These are phyloP conservation scores for Xylaria intraflava DNA, from an alignment of 495 filamentous ascomycete genomes.

Conservation along the genomic window DNA sequence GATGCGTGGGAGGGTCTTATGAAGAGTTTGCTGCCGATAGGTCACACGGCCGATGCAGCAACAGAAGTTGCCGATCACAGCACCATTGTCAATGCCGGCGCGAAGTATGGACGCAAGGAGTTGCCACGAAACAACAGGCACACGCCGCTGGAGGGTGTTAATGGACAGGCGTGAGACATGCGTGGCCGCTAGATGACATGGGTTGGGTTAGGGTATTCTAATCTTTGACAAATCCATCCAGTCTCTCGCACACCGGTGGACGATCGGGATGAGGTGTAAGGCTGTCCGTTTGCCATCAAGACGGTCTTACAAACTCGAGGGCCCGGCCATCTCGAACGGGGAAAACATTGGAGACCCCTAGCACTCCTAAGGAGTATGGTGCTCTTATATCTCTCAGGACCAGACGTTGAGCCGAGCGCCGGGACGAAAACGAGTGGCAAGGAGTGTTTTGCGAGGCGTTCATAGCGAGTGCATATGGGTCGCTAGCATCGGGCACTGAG, in stretches of 20 bases:
- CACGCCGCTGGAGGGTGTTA: conserved; percentile 1
- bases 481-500: background rate
- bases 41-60: conserved; percentile 29
- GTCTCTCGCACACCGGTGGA: background rate
- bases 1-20: conserved; percentile 39
- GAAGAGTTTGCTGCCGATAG: conserved; percentile 30
- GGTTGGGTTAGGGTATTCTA: background rate
- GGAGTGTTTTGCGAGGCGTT: conserved; percentile 4
- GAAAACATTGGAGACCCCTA: too few relatives aligned
- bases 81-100: conserved; percentile 41
- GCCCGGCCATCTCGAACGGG: too few relatives aligned
- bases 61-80: conserved; percentile 50
- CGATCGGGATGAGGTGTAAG: too few relatives aligned
- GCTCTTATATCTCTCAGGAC: too few relatives aligned
- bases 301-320: too few relatives aligned
- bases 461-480: background rate
- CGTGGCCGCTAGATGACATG: background rate
- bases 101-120: conserved; percentile 28
- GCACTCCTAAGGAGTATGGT: too few relatives aligned
- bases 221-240: background rate
- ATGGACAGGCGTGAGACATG: conserved; percentile 1
- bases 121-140: conserved; percentile 23
- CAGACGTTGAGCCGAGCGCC: too few relatives aligned
- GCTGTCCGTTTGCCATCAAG: too few relatives aligned
- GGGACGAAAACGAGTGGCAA: too few relatives aligned